Base-by-base conservation (phyloP, 176 grass and related monocot species). In the Hyparrhenia diplandra region DNA sequence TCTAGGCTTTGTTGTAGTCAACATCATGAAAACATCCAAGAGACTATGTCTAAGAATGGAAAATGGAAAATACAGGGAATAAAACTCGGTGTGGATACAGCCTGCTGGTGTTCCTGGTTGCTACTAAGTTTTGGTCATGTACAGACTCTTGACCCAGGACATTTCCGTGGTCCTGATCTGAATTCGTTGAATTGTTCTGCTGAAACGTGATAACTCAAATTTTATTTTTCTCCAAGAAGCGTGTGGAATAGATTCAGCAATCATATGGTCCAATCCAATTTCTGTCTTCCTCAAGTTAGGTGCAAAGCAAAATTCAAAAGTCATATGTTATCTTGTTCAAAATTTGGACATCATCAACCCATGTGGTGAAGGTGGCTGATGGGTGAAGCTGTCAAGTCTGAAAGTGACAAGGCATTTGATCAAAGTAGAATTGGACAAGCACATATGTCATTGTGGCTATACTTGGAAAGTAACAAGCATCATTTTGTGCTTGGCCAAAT, bases 401-500 rank as follows among this genome's bases (percentile, higher is more conserved):
- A 90, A 71, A 82, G 46, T 27, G 88, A 82, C 83, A 43, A 52
- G 27, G 17, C 62, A 45, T 69, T 69, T 69, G 39, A 63, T 69
- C 30, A 80, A 78, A 79, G 54, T 43, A 51, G 49, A 76, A 85
- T 65, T 65, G 35, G 58, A 40, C 78, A 72, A 72, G 36, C 57
- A 85, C 66, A 67, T 25, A 57, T 73, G 62, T 34, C 13, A 16
- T 83, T 25, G 21, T 73, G 73, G 45, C 18, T 79, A 70, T n/a
- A 82, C 43, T 89, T 82, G 66, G 64, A 58, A 73, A 85, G 27
- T 60, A 68, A 80, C 80, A 69, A 32, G 76, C 76, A 73, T 45
- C 24, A 65, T 49, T 82, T 81, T 72, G 1, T 21, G 36, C 79
- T 66, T 80, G 71, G 67, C 74, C 58, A 60, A 77, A 78, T 73